Conservation (phyloP, 2,329 filamentous ascomycete genomes). For the Byssothecium circinans region DNA sequence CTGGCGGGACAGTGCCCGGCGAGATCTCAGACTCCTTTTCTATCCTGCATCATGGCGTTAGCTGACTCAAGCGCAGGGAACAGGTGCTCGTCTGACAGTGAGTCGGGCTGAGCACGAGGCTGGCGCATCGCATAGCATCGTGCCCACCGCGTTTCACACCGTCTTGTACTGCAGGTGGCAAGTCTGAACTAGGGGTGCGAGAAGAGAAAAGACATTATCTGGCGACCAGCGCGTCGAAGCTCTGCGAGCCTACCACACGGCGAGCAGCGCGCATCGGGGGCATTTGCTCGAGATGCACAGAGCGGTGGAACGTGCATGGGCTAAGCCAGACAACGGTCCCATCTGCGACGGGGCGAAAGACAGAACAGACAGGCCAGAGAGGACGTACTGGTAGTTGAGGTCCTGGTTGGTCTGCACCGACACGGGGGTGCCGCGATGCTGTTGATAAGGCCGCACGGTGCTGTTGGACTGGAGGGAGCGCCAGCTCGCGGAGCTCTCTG, state of each 20-base stretch:
- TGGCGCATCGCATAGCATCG: conserved; percentile 17
- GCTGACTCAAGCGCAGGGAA: conserved; percentile 17
- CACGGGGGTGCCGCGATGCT: conserved; percentile 45
- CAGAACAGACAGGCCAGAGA: conserved; percentile 1
- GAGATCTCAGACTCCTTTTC: conserved; percentile 51
- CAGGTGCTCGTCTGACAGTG: conserved; percentile 19
- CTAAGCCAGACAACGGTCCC: neutral
- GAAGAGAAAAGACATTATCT: conserved; percentile 9
- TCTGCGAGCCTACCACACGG: conserved; percentile 18
- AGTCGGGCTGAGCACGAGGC: conserved; percentile 26
- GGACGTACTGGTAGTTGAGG: conserved; percentile 48
- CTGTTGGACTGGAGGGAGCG: conserved; percentile 64
- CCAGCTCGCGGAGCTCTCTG: conserved; percentile 68
- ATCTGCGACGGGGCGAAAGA: conserved; percentile 12
- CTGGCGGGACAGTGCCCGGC: conserved; percentile 41
- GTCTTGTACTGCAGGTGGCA: conserved; percentile 5
- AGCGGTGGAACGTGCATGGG: conserved; percentile 17
- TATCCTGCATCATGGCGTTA: conserved; percentile 41
- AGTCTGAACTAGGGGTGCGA: no score
- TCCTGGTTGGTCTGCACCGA: conserved; percentile 61
- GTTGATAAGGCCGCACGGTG: conserved; percentile 58
- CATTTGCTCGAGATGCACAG: conserved; percentile 19
- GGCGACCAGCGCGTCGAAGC: conserved; percentile 11
- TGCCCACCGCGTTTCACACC: conserved; percentile 3
- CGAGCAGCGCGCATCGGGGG: conserved; percentile 13